Evolutionary conservation across 225 moss, liverwort and hornwort species (phyloP), one percentile per base, ranked within the genome.

Genomic region (Takakia lepidozioides): DNA sequence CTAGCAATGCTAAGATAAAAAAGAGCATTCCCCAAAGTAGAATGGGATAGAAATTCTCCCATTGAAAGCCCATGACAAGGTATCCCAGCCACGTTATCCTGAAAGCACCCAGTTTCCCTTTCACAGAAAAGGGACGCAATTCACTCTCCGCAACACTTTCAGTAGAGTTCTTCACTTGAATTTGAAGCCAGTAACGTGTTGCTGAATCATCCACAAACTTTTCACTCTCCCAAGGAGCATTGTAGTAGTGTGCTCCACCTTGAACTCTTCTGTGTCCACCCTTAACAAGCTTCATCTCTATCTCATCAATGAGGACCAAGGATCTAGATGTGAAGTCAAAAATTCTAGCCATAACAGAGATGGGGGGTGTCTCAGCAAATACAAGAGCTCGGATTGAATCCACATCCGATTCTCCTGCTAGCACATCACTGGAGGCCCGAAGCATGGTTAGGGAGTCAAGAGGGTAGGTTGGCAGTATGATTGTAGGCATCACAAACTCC

Each of bases 361-460:
- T 21, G 10, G 89, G 89, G 5, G 42, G 64, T 10, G 79, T 48
- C 54, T 72, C 71, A 5, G 84, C 76, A 63, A 90, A 95, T 29
- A 95, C 74, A 36, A 95, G 59, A 54, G 78, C 75, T 60, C 90
- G 65, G 39, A 90, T 73, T n/a, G 66, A 46, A 51, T 67, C 62
- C 11, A 48, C 41, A 19, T 52, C 46, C 14, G 25, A 48, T 37
- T 51, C 46, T 19, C 9, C 5, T 29, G 51, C 35, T 20, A 20
- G 55, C 35, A 30, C 6, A 5, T 54, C 59, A 1, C 8, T 37
- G 16, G 85, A 53, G 21, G 59, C 59, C 51, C 43, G 79, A 19
- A 87, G 64, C 95, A 95, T 95, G 14, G 69, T 58, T n/a, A 86
- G 74, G 44, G 84, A 82, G 66, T 95, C 90, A 3, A 95, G 77